Evolutionary conservation across 768 basidiomycete genomes (phyloP), one percentile per base, ranked within the genome.

Genomic region (Boletus patriciae): DNA sequence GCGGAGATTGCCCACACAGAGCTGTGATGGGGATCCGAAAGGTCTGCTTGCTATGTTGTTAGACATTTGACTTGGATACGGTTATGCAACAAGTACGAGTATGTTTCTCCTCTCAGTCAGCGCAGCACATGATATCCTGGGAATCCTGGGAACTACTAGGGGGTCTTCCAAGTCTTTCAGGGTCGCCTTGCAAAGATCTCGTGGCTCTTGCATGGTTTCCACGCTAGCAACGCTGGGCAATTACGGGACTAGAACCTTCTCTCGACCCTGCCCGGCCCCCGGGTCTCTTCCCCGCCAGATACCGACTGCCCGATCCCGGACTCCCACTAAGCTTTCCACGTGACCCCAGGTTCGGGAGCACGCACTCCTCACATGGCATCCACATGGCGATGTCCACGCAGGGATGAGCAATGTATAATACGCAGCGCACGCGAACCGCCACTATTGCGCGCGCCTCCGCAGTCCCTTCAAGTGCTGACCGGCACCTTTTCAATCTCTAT

Each of bases 1-100:
- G 40, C 41, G 34, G 41, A 37, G 51, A 62, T 52, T 41, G 42
- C 41, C 58, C 70, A 63, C 50, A 61, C 60, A 50, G 70, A 71
- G 46, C 44, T 71, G 51, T 70, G 60, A 73, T 15, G 54, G 45
- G 13, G 50, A 50, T 5, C 41, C 18, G 41, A 40, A 12, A 19
- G 46, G 46, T 40, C 50, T 21, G 58, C 55, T 50, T 63, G 48
- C 57, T 53, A 50, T 61, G 49, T 29, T 52, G 56, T 50, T 58
- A 47, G 25, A 46, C 19, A 25, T 54, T 53, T 47, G 53, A 58
- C 59, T 55, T 55, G 65, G 58, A 61, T 60, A 62, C 60, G 57
- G 41, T 58, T 55, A 61, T 59, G 71, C 58, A 62, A 51, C 55
- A 19, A 34, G 41, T 54, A 53, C 41, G 46, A 48, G 11, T 46